Evolutionary conservation across 805 yeast species (phyloP), one percentile per base, ranked within the genome.

Genomic region (Candida lessepsii): DNA sequence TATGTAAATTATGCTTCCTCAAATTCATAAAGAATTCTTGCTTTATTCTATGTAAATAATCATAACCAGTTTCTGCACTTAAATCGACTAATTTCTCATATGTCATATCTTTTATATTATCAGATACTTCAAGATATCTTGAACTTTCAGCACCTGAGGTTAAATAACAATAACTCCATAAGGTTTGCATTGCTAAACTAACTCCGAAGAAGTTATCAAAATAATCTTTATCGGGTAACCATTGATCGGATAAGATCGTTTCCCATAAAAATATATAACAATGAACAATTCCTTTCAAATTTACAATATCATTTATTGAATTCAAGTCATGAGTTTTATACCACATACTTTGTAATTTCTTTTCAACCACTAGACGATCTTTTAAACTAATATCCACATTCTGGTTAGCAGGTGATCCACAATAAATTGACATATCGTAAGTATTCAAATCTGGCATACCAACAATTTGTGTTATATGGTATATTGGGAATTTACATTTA

Each of bases 361-460:
- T 46, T 40, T 58, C 68, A 4, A 65, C 71, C 16, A 58, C 49
- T 15, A 48, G 40, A 37, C 58, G 55, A 42, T 69, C 74, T 36
- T 67, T 65, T 21, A 47, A 37, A 1, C 67, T 63, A 1, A 66
- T 70, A 20, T 49, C 53, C 4, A 69, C 73, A 44, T 71, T 65
- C 81, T 84, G 81, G 51, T 89, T 75, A 63, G 83, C 78, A 1
- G 93, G 93, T 6, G 88, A 85, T 1, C 96, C 96, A 2, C 90
- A 82, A 57, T 70, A 82, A 4, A 85, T 81, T 39, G 84, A 84
- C 42, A 85, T 78, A 58, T 87, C 95, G 58, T 84, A 81, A 47
- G 85, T 87, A 41, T 85, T 81, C 20, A 83, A 73, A 37, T 86
- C 77, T 55, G 86, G 47, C 46, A 67, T 54, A 1, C 71, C 74